Evolutionary conservation across 257 asterid genomes (phyloP).

Genomic region (Gentiana dahurica): DNA sequence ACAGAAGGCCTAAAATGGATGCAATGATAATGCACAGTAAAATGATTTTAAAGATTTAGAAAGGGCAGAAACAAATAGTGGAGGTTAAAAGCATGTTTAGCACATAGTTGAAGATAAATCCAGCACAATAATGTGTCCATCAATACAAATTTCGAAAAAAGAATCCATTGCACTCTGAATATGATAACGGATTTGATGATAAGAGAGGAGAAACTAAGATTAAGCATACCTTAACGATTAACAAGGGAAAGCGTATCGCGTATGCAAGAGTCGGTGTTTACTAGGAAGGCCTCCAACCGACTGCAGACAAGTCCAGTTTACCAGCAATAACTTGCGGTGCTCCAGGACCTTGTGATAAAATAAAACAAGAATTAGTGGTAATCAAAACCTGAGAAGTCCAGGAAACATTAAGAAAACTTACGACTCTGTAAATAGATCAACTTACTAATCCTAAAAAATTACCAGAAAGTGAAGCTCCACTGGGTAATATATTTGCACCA

Average conservation of each 20-base stretch:
- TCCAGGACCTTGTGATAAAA: slow-evolving; percentile 25
- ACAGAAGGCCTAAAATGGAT: neutral
- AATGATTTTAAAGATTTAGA: too few species aligned
- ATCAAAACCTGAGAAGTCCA: neutral
- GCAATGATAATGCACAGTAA: neutral
- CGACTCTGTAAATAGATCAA: too few species aligned
- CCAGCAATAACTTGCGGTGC: slow-evolving; percentile 21
- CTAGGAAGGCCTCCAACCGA: slow-evolving; percentile 38
- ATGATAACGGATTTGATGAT: too few species aligned
- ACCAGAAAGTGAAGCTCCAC: slow-evolving; percentile 24
- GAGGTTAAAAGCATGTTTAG: too few species aligned
- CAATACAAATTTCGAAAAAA: too few species aligned
- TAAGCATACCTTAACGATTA: neutral
- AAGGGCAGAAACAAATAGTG: too few species aligned
- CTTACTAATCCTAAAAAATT: neutral
- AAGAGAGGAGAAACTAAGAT: too few species aligned
- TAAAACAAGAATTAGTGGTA: neutral
- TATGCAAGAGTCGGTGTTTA: neutral
- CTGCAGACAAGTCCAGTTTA: slow-evolving; percentile 29
- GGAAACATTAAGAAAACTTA: neutral
- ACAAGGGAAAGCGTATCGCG: slow-evolving; percentile 12
- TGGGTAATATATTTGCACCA: slow-evolving; percentile 18
- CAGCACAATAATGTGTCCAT: too few species aligned
- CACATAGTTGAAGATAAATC: too few species aligned
- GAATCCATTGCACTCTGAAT: too few species aligned